A percentile compares a stretch with the other conserved stretches of the same genome.
Evolutionary conservation across 2,329 filamentous ascomycete genomes (phyloP).

Genomic region (Alternaria arbusti): DNA sequence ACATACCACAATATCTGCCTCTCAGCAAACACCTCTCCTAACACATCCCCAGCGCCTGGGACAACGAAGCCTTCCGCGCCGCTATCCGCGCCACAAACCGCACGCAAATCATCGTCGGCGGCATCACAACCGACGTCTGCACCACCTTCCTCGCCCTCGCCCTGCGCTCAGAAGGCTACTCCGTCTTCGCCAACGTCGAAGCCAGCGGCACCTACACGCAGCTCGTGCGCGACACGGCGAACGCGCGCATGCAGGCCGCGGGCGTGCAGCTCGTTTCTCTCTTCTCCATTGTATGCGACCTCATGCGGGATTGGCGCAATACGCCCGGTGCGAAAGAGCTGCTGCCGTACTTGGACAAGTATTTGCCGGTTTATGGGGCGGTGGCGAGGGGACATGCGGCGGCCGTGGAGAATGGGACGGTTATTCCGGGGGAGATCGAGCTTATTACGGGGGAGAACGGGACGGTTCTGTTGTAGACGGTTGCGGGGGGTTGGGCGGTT

Average conservation of each 20-base stretch:
- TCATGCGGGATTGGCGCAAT: constrained; percentile 74
- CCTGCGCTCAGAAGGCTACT: constrained; percentile 72
- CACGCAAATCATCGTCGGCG: constrained; percentile 73
- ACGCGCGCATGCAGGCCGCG: constrained; percentile 69
- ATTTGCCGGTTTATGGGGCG: constrained; percentile 69
- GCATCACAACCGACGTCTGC: constrained; percentile 78
- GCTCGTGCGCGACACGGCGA: constrained; percentile 68
- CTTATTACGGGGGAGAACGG: constrained; percentile 31
- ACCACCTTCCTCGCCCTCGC: constrained; percentile 77
- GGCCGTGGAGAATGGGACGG: constrained; percentile 65
- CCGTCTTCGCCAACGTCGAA: constrained; percentile 75
- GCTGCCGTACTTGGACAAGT: constrained; percentile 69
- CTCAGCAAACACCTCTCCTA: background rate
- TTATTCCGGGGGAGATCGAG: constrained; percentile 62
- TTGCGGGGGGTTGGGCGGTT: background rate
- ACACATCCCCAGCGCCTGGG: constrained; percentile 64
- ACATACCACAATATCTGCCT: background rate
- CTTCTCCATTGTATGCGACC: constrained; percentile 69
- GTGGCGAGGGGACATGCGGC: constrained; percentile 67
- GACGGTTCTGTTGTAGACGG: constrained; percentile 8
- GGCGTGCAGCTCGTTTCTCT: constrained; percentile 69
- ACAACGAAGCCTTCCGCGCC: constrained; percentile 70
- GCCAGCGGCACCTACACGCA: constrained; percentile 70
- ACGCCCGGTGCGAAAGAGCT: constrained; percentile 61
- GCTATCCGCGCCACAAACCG: constrained; percentile 70